Evolutionary conservation across 2,329 filamentous ascomycete genomes (phyloP).

Genomic region (Talaromyces sp.): DNA sequence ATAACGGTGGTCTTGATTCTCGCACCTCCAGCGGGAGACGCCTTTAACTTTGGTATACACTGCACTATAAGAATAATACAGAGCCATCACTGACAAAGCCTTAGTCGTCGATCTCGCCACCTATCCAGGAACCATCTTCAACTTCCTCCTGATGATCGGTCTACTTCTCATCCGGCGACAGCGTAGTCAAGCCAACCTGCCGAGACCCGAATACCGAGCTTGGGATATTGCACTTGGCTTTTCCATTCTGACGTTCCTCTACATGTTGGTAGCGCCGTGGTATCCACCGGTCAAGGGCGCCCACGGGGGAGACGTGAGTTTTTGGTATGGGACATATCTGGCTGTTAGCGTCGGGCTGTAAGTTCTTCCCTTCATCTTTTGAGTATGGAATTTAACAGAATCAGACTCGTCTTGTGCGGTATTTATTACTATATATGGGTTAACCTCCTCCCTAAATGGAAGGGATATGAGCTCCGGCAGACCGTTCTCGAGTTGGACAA

Average conservation of each 20-base stretch:
- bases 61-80: slow-evolving; percentile 17
- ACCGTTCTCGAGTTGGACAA: slow-evolving; percentile 50
- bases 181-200: slow-evolving; percentile 1
- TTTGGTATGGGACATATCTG: slow-evolving; percentile 68
- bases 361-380: slow-evolving; percentile 25
- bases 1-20: slow-evolving; percentile 57
- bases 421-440: slow-evolving; percentile 59
- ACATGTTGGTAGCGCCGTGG: slow-evolving; percentile 66
- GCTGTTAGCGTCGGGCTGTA: slow-evolving; percentile 60
- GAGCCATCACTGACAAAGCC: background rate
- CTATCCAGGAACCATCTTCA: slow-evolving; percentile 57
- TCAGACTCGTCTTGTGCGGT: slow-evolving; percentile 43
- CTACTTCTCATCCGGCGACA: slow-evolving; percentile 5
- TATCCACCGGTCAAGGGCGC: slow-evolving; percentile 58
- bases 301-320: slow-evolving; percentile 61
- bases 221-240: slow-evolving; percentile 58
- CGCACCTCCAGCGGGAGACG: slow-evolving; percentile 57
- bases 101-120: slow-evolving; percentile 54
- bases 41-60: slow-evolving; percentile 53
- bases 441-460: slow-evolving; percentile 47
- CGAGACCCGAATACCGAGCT: slow-evolving; percentile 48
- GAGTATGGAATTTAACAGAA: background rate
- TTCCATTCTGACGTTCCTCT: slow-evolving; percentile 55
- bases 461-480: slow-evolving; percentile 52
- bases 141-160: slow-evolving; percentile 46